Conservation (phyloP, 2,329 filamentous ascomycete species). For the Nemania sp. region DNA sequence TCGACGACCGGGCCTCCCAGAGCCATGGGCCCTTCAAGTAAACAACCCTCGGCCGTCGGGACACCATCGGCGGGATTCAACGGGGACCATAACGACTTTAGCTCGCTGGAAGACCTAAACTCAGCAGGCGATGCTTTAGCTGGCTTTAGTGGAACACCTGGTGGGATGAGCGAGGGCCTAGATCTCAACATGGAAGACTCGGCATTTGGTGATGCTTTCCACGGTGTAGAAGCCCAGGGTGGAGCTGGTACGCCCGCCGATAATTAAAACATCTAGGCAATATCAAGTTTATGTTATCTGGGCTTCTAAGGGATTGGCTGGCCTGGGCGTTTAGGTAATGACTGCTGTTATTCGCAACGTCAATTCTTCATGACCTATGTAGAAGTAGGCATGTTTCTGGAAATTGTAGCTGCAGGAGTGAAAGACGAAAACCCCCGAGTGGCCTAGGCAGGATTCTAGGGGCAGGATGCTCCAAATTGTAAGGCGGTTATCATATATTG, state of each 20-base stretch:
- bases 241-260: slow-evolving; percentile 47
- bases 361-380: slow-evolving; percentile 8
- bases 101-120: slow-evolving; percentile 73
- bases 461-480: background rate
- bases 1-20: slow-evolving; percentile 43
- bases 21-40: slow-evolving; percentile 46
- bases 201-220: slow-evolving; percentile 86
- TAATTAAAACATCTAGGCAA: slow-evolving; percentile 47
- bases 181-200: slow-evolving; percentile 77
- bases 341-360: slow-evolving; percentile 1
- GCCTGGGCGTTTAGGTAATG: slow-evolving; percentile 32
- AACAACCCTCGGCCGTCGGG: slow-evolving; percentile 57
- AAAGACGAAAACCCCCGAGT: background rate
- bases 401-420: background rate
- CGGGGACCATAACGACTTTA: slow-evolving; percentile 71
- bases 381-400: background rate
- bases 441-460: background rate
- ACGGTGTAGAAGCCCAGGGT: slow-evolving; percentile 64
- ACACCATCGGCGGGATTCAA: slow-evolving; percentile 61
- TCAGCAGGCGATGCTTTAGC: slow-evolving; percentile 78
- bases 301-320: slow-evolving; percentile 11
- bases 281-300: slow-evolving; percentile 2
- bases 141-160: slow-evolving; percentile 69
- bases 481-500: background rate
- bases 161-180: slow-evolving; percentile 66